Conservation (phyloP, 331 rosid species). For the Malus hybrid region DNA sequence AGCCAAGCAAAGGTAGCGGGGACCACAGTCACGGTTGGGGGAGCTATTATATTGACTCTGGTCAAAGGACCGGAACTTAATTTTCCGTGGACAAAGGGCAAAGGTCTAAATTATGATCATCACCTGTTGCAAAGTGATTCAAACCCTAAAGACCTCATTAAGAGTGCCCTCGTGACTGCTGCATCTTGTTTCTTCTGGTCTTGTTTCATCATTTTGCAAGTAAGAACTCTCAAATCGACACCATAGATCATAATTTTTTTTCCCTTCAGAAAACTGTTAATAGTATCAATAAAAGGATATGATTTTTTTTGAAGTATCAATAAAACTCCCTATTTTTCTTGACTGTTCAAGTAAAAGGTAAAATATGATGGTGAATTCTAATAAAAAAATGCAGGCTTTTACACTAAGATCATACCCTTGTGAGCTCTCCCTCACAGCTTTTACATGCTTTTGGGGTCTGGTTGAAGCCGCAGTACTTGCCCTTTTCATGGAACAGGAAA, state of each 20-base stretch:
- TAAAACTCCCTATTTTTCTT: too few relatives aligned
- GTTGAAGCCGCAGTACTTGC: conserved; percentile 8
- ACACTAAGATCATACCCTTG: conserved; percentile 18
- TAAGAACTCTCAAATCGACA: background rate
- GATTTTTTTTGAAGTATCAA: too few relatives aligned
- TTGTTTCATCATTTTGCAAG: conserved; percentile 37
- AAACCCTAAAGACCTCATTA: background rate
- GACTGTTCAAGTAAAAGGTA: background rate
- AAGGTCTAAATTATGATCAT: background rate
- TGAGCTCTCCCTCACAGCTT: conserved; percentile 16
- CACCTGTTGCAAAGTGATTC: background rate
- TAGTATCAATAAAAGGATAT: too few relatives aligned
- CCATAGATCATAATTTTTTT: background rate
- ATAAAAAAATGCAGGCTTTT: background rate
- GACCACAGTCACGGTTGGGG: conserved; percentile 23
- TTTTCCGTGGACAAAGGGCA: conserved; percentile 16
- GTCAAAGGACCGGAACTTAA: conserved; percentile 21
- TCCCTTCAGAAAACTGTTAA: too few relatives aligned
- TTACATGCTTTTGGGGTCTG: conserved; percentile 9
- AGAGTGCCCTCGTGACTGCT: conserved; percentile 19
- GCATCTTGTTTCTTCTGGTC: conserved; percentile 26
- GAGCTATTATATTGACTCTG: conserved; percentile 30
- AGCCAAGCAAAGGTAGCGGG: conserved; percentile 34
- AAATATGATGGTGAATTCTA: background rate
- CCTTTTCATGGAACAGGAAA: conserved; percentile 3